Evolutionary conservation across 352 stramenopile species (phyloP).

Genomic region (Phytophthora cryptogea): DNA sequence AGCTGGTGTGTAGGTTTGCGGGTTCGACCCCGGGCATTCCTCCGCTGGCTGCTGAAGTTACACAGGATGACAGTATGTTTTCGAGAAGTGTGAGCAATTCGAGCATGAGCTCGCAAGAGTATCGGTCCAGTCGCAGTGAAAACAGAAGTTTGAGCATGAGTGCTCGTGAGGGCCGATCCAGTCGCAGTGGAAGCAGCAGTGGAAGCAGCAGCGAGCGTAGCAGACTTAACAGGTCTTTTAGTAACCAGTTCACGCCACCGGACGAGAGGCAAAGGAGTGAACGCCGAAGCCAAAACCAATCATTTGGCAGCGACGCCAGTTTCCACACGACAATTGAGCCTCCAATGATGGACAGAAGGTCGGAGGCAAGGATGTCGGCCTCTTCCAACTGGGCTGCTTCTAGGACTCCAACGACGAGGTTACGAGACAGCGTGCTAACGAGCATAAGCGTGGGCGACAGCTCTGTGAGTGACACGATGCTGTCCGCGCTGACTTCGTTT

Average conservation of each 20-base stretch:
- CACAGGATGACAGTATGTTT: constrained; percentile 18
- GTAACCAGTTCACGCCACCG: constrained; percentile 25
- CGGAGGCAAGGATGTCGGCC: constrained; percentile 9
- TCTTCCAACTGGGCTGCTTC: constrained; percentile 5
- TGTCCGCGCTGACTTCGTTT: constrained; percentile 22
- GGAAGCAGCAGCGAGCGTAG: constrained; percentile 12
- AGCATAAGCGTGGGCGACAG: constrained; percentile 30
- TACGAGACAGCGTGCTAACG: constrained; percentile 23
- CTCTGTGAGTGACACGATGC: constrained; percentile 36
- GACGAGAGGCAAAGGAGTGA: constrained; percentile 18
- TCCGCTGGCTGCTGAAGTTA: neutral
- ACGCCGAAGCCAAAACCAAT: constrained; percentile 17
- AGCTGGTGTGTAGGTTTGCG: constrained; percentile 67
- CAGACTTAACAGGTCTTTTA: constrained; percentile 15
- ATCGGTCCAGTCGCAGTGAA: constrained; percentile 20
- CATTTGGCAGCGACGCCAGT: constrained; percentile 31
- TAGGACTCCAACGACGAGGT: constrained; percentile 1
- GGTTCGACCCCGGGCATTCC: neutral
- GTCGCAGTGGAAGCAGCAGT: constrained; percentile 26
- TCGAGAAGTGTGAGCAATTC: constrained; percentile 22
- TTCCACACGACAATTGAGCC: constrained; percentile 36
- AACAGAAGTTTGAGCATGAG: constrained; percentile 29
- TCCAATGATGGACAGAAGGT: constrained; percentile 6
- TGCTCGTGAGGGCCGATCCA: constrained; percentile 15
- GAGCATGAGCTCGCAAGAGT: constrained; percentile 28